These are phyloP conservation scores for Juncus effusus DNA, from an alignment of 176 grass and related monocot species.

Conservation along the genomic window DNA sequence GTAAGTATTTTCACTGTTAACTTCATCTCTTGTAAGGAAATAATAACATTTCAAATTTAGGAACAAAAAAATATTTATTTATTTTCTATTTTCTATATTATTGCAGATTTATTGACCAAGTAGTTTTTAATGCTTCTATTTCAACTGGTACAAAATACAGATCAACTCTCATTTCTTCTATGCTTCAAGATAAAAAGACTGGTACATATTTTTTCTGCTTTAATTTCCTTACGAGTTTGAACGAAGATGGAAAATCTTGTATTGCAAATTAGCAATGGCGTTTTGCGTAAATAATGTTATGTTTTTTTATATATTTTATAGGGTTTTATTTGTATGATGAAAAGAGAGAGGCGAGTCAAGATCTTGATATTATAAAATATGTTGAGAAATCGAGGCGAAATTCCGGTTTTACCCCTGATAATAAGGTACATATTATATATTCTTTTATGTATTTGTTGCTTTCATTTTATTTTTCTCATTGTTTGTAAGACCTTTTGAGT, in stretches of 20 bases:
- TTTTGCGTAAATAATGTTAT: conserved; percentile 5
- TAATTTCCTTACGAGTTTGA: neutral
- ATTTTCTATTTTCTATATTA: conserved; percentile 25
- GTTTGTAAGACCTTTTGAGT: neutral
- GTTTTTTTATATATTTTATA: conserved; percentile 31
- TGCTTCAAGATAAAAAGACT: conserved; percentile 70
- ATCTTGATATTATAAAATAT: conserved; percentile 62
- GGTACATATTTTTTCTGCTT: conserved; percentile 29
- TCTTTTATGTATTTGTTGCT: no score
- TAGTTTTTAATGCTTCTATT: conserved; percentile 59
- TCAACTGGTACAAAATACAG: conserved; percentile 62
- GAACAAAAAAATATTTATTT: neutral
- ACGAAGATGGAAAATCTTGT: neutral
- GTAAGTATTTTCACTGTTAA: neutral
- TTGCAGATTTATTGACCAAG: conserved; percentile 63
- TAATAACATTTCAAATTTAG: neutral
- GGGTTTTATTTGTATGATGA: conserved; percentile 81
- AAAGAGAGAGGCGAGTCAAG: conserved; percentile 41
- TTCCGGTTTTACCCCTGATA: conserved; percentile 47
- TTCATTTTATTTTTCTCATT: neutral
- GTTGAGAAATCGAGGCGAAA: conserved; percentile 73
- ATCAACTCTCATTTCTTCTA: conserved; percentile 47
- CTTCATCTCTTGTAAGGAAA: neutral
- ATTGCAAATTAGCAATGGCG: neutral
- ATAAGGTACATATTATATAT: conserved; percentile 35